A percentile compares a stretch with the other conserved stretches of the same genome.
Evolutionary conservation across 2,329 filamentous ascomycete genomes (phyloP).

Genomic region (Fusarium vanettenii): DNA sequence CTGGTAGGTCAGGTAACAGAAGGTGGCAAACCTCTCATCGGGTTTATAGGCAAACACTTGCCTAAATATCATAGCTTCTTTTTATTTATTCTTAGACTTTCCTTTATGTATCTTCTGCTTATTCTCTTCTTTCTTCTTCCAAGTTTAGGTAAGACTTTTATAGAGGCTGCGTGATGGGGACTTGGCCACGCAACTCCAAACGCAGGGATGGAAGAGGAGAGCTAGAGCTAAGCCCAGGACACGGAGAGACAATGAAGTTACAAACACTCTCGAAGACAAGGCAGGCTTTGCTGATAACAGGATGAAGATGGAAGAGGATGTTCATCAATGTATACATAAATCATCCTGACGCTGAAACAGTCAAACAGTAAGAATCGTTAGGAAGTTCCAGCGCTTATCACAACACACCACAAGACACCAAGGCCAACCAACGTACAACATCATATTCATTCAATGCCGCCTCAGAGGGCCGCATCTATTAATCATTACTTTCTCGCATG

Average conservation of each 20-base stretch:
- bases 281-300: neutral
- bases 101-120: no score
- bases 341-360: neutral
- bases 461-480: slow-evolving; percentile 37
- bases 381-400: neutral
- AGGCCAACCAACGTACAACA: neutral
- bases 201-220: no score
- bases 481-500: slow-evolving; percentile 39
- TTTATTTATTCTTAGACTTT: no score
- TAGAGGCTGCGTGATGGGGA: no score
- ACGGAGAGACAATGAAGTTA: neutral
- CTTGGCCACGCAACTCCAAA: no score
- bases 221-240: neutral
- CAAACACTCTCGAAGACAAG: neutral
- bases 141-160: no score
- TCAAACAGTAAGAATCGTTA: neutral
- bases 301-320: neutral
- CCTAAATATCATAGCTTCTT: no score
- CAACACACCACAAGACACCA: neutral
- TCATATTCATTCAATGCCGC: slow-evolving; percentile 22
- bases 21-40: neutral
- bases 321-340: neutral
- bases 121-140: no score
- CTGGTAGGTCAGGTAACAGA: neutral
- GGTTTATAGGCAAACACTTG: neutral